Conservation (phyloP, 345 rosid species). For the Bruguiera parviflora region DNA sequence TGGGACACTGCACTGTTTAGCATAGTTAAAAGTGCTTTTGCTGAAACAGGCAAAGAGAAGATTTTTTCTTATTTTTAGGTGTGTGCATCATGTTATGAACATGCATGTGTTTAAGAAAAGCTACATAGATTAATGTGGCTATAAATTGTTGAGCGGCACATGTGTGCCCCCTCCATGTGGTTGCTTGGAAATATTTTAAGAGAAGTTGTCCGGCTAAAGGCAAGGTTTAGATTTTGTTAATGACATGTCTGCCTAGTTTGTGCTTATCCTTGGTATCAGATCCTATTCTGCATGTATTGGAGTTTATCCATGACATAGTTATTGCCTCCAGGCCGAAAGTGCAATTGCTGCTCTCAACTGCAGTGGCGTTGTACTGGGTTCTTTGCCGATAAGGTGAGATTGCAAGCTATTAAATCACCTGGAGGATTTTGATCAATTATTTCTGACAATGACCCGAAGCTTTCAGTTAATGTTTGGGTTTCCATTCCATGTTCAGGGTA, state of each 20-base stretch:
- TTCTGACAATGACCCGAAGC: neutral
- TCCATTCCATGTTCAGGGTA: conserved; percentile 47
- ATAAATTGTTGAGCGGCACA: neutral
- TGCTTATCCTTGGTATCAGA: neutral
- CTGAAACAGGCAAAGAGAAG: too few species aligned
- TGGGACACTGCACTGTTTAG: neutral
- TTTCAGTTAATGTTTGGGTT: neutral
- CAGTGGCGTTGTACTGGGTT: conserved; percentile 87
- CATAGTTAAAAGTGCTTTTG: neutral
- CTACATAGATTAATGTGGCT: neutral
- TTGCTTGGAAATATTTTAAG: neutral
- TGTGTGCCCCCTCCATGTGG: too few species aligned
- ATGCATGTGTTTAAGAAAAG: neutral
- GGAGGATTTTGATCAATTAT: neutral
- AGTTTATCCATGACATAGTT: neutral
- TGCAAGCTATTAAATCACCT: conserved; percentile 4
- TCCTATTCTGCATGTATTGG: neutral
- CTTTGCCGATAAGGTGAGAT: conserved; percentile 79
- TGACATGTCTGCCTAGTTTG: neutral
- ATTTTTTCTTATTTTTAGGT: neutral
- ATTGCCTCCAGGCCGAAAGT: conserved; percentile 72
- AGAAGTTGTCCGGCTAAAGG: neutral
- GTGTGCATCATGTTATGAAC: neutral
- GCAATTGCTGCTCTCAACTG: conserved; percentile 95
- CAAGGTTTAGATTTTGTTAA: conserved; percentile 1